Conservation (phyloP, 2,329 filamentous ascomycete species). For the Epichloe glyceriae region DNA sequence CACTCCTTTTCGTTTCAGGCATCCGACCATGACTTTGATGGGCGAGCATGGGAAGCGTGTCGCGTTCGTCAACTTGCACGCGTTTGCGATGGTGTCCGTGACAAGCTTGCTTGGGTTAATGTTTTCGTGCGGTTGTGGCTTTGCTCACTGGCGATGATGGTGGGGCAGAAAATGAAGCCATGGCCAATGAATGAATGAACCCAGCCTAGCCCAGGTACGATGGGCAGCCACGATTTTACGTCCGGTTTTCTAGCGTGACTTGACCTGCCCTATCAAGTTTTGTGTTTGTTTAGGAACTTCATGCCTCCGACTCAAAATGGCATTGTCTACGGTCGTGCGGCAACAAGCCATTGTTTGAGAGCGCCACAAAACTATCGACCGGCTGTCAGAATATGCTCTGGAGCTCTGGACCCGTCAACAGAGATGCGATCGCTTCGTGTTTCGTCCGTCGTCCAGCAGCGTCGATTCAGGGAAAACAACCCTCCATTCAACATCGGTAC, state of each 20-base stretch:
- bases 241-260: too few species aligned
- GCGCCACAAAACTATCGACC: neutral
- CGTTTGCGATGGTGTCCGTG: neutral
- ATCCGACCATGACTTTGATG: slow-evolving; percentile 13
- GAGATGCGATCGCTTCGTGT: neutral
- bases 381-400: neutral
- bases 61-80: neutral
- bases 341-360: too few species aligned
- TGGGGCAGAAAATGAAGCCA: neutral
- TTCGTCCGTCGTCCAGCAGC: neutral
- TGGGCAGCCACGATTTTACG: too few species aligned
- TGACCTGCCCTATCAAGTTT: too few species aligned
- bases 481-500: neutral
- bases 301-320: too few species aligned
- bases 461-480: neutral
- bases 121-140: neutral
- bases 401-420: neutral
- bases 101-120: neutral
- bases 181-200: neutral
- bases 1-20: slow-evolving; percentile 16
- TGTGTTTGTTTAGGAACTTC: too few species aligned
- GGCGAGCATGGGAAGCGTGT: neutral
- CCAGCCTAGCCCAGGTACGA: too few species aligned
- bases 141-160: neutral
- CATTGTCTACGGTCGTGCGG: too few species aligned